A percentile compares a stretch with the other conserved stretches of the same genome.
Conservation (phyloP, 2,329 filamentous ascomycete genomes). For the Trichoderma harzianum region DNA sequence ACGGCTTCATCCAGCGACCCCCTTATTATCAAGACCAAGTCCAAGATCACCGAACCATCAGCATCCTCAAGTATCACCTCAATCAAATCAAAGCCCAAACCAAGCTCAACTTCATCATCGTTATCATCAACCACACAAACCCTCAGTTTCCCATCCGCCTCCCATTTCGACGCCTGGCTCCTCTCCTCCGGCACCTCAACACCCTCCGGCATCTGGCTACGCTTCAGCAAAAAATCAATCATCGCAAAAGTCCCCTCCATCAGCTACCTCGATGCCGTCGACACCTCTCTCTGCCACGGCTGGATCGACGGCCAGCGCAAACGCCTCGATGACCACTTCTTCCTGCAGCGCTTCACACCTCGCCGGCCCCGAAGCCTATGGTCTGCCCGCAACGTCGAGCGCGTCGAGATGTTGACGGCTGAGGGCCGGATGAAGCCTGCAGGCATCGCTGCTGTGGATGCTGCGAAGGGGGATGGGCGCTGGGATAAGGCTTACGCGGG, state of each 20-base stretch:
- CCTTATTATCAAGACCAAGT: not conserved
- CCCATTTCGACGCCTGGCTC: slow-evolving; percentile 40
- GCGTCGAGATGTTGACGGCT: slow-evolving; percentile 43
- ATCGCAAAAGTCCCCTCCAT: slow-evolving; percentile 40
- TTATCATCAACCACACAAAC: slow-evolving; percentile 15
- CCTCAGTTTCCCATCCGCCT: slow-evolving; percentile 29
- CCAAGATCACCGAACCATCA: not conserved
- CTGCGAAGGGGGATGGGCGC: slow-evolving; percentile 54
- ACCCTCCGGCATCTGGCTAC: slow-evolving; percentile 43
- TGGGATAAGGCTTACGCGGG: slow-evolving; percentile 58
- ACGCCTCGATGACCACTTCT: slow-evolving; percentile 43
- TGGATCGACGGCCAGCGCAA: slow-evolving; percentile 60
- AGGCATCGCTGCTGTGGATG: slow-evolving; percentile 49
- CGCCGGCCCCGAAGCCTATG: slow-evolving; percentile 53
- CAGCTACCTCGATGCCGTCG: slow-evolving; percentile 50
- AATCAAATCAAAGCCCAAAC: not conserved
- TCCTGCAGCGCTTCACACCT: slow-evolving; percentile 57
- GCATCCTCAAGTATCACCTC: not conserved
- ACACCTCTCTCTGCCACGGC: slow-evolving; percentile 56
- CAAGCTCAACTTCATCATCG: not conserved
- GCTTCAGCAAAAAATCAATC: slow-evolving; percentile 45
- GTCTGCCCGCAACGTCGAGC: slow-evolving; percentile 57
- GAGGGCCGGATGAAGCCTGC: slow-evolving; percentile 47
- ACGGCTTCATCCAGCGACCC: not conserved
- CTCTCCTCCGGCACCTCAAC: slow-evolving; percentile 31